Percentiles rank a stretch among this genome's conserved stretches.
phyloP scores from a whole-genome alignment of 106 monocot species.

The Phalaenopsis equestris region DNA sequence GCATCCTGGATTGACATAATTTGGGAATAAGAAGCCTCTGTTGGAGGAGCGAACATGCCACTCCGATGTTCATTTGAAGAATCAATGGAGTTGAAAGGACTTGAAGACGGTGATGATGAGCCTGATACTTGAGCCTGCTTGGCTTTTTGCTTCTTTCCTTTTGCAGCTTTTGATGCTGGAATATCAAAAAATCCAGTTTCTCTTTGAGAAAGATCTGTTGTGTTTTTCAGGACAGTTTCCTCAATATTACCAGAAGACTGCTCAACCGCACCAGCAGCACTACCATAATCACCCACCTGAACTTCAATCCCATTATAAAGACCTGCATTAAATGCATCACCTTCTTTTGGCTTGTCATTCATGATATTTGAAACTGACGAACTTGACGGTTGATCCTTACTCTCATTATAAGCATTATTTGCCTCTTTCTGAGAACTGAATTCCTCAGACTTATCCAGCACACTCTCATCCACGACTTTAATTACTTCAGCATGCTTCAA shows the following conservation, averaged over 20 bases:
- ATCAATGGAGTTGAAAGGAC: slow-evolving; percentile 46
- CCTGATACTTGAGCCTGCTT: slow-evolving; percentile 37
- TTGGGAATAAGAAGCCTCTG: slow-evolving; percentile 36
- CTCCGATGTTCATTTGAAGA: slow-evolving; percentile 52
- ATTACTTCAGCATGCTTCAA: slow-evolving; percentile 23
- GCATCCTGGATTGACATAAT: slow-evolving; percentile 48
- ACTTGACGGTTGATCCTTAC: slow-evolving; percentile 18
- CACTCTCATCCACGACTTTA: slow-evolving; percentile 46
- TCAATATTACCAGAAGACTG: slow-evolving; percentile 20
- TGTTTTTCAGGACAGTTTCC: slow-evolving; percentile 28
- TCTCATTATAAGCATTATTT: slow-evolving; percentile 12
- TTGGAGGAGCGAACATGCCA: slow-evolving; percentile 18
- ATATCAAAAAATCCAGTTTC: slow-evolving; percentile 17
- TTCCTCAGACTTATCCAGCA: slow-evolving; percentile 20
- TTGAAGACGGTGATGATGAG: slow-evolving; percentile 40
- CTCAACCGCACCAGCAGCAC: slow-evolving; percentile 15
- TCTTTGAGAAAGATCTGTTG: slow-evolving; percentile 38
- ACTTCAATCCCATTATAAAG: slow-evolving; percentile 27
- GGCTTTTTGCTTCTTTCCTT: slow-evolving; percentile 50
- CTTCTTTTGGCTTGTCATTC: slow-evolving; percentile 22
- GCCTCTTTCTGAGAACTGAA: slow-evolving; percentile 31
- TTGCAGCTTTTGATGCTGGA: slow-evolving; percentile 23
- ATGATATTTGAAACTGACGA: slow-evolving; percentile 21
- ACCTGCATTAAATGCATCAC: slow-evolving; percentile 4
- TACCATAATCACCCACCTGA: slow-evolving; percentile 19